A percentile compares a stretch with the other conserved stretches of the same genome.
Evolutionary conservation across 192 early-diverging fungal genomes (phyloP).

Genomic region (Coemansia sp.): DNA sequence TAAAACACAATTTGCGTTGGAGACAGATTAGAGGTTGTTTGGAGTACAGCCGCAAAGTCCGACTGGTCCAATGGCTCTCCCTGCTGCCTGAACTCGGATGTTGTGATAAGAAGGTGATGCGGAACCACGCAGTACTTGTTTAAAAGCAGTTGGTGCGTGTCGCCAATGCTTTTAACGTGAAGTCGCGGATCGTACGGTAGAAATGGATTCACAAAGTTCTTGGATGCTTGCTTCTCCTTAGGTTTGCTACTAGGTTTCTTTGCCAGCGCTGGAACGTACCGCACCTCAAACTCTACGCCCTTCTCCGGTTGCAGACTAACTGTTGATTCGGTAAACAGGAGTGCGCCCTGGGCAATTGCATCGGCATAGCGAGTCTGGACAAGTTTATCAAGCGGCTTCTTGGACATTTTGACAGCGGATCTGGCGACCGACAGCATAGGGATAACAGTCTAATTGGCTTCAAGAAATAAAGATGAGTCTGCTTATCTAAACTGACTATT

Average conservation of each 20-base stretch:
- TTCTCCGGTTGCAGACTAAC: conserved; percentile 23
- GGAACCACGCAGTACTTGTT: conserved; percentile 66
- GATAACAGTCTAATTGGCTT: not conserved
- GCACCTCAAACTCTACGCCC: conserved; percentile 39
- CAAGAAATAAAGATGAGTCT: too few relatives aligned
- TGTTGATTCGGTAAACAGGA: conserved; percentile 43
- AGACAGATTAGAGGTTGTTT: conserved; percentile 14
- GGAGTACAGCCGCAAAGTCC: conserved; percentile 41
- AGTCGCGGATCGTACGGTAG: conserved; percentile 36
- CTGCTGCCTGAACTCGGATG: conserved; percentile 53
- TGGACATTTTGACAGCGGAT: not conserved
- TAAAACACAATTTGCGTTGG: conserved; percentile 46
- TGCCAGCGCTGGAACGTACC: conserved; percentile 45
- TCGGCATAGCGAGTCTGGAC: conserved; percentile 32
- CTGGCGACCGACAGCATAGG: not conserved
- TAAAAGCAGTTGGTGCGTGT: conserved; percentile 55
- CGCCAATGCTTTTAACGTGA: conserved; percentile 32
- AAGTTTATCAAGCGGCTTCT: conserved; percentile 16
- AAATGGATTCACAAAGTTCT: conserved; percentile 46
- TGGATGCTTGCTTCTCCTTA: conserved; percentile 20
- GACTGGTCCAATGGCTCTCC: conserved; percentile 33
- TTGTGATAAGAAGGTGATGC: conserved; percentile 59
- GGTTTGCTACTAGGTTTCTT: conserved; percentile 46
- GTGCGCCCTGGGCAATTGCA: conserved; percentile 36
- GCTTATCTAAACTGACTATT: not conserved